Base-by-base conservation (phyloP, 352 stramenopile genomes). In the Phytopythium boreale region DNA sequence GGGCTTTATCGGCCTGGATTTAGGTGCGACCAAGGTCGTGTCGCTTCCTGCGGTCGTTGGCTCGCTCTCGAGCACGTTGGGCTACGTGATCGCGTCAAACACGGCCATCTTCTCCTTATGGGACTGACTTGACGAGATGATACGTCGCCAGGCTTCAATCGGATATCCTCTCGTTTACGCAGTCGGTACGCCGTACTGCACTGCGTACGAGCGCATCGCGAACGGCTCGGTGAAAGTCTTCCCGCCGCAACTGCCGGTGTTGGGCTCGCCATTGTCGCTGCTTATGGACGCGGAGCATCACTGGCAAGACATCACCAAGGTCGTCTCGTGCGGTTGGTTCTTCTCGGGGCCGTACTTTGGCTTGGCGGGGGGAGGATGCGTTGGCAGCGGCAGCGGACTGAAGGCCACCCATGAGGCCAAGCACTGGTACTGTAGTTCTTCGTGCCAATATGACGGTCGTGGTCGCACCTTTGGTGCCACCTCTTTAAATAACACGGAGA, bases 51-150 rank as follows among this genome's bases (percentile, higher is more conserved):
- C 37, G 3, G 60, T 67, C 24, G 69, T 76, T 6, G 51, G 39
- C 2, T 50, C 62, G 46, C 19, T 76, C 0, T 70, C 59, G 4
- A 53, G 62, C 12, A 31, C 39, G 1, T 17, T 74, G 26, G 22
- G 46, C 20, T 73, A 51, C n/a, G 59, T 73, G 22, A 56, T 64
- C 20, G 19, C 71, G 6, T 56, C 69, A 1, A 57, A 71, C 26
- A 73, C 69, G 0, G 62, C 60, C 7, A 49, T 75, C 7, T 70
- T 62, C 1, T 66, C 34, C 24, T 73, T 73, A 22, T 73, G 62
- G 66, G 12, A 60, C 22, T 78, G 68, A 68, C 70, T 78, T 36
- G 68, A 76, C 43, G 12, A 50, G 14, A 61, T 69, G 20, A 34
- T 50, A 8, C 17, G 11, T 2, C 39, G 55, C 14, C 11, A 11